These are phyloP conservation scores for Didymella glomerata DNA, from an alignment of 2,329 filamentous ascomycete species.

Conservation along the genomic window DNA sequence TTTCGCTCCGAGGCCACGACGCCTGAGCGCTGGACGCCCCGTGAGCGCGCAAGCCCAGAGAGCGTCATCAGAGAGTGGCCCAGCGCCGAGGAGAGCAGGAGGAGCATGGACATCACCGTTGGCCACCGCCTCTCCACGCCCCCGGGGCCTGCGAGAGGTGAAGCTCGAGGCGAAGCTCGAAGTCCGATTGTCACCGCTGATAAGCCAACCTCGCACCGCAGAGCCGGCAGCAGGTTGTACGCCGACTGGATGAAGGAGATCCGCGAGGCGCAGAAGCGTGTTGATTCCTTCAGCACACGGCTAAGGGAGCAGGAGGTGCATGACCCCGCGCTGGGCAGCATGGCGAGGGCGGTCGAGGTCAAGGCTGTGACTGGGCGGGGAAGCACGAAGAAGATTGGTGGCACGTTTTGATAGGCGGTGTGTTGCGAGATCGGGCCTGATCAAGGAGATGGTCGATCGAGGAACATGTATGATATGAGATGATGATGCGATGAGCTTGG, in stretches of 20 bases:
- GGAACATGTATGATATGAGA: neutral
- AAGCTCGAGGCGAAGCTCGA: too few relatives aligned
- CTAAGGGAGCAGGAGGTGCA: neutral
- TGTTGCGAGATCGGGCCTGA: neutral
- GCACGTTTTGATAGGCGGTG: neutral
- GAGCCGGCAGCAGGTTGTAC: conserved; percentile 13
- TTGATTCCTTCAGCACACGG: neutral
- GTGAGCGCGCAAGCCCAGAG: neutral
- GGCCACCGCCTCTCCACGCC: neutral
- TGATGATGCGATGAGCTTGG: neutral
- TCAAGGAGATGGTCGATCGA: neutral
- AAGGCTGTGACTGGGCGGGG: conserved; percentile 5
- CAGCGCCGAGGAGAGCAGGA: neutral
- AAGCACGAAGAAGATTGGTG: conserved; percentile 3
- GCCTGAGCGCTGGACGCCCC: conserved; percentile 11
- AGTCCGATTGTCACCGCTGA: neutral
- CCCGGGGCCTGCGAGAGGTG: neutral
- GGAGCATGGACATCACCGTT: neutral
- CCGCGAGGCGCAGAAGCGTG: conserved; percentile 10
- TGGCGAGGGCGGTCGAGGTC: conserved; percentile 7
- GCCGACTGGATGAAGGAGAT: conserved; percentile 16
- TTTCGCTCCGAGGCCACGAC: neutral
- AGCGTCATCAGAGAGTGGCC: neutral
- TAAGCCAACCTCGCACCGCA: neutral
- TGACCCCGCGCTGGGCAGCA: neutral